Percentiles rank a stretch among this genome's conserved stretches.
These are phyloP conservation scores for Tolypocladium ophioglossoides DNA, from an alignment of 2,329 filamentous ascomycete species.

Conservation along the genomic window DNA sequence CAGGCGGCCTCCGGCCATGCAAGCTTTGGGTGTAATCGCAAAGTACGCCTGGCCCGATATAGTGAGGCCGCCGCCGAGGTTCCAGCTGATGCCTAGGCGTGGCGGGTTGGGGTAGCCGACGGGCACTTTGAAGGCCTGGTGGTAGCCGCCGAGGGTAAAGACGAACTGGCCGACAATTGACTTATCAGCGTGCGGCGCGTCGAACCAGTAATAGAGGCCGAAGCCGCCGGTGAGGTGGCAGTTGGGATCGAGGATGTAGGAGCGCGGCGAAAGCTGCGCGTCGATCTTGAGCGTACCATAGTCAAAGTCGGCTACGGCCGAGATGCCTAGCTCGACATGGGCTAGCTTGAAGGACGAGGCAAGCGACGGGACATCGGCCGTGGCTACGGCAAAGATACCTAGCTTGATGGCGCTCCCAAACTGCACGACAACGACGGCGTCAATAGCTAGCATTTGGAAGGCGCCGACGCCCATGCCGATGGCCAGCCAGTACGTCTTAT, in stretches of 20 bases:
- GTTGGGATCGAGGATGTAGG: constrained; percentile 21
- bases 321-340: constrained; percentile 27
- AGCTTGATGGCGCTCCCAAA: constrained; percentile 19
- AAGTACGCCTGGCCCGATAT: constrained; percentile 32
- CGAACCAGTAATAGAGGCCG: too few relatives aligned
- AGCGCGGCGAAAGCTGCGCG: constrained; percentile 27
- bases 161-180: constrained; percentile 27
- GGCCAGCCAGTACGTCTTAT: constrained; percentile 25
- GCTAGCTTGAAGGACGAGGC: constrained; percentile 14
- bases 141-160: constrained; percentile 35
- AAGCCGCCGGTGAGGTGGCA: too few relatives aligned
- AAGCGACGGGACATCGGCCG: constrained; percentile 16
- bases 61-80: constrained; percentile 15
- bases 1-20: constrained; percentile 30
- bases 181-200: too few relatives aligned
- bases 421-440: constrained; percentile 24
- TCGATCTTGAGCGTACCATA: constrained; percentile 24
- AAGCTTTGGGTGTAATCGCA: constrained; percentile 31
- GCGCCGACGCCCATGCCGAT: constrained; percentile 25
- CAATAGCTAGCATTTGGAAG: constrained; percentile 24
- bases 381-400: constrained; percentile 21
- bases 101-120: constrained; percentile 24
- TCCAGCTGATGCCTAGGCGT: constrained; percentile 28
- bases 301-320: constrained; percentile 21
- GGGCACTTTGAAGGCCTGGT: constrained; percentile 23